A percentile compares a stretch with the other conserved stretches of the same genome.
phyloP scores from a whole-genome alignment of 2,329 filamentous ascomycete species.

The Pyrenochaeta sp. region DNA sequence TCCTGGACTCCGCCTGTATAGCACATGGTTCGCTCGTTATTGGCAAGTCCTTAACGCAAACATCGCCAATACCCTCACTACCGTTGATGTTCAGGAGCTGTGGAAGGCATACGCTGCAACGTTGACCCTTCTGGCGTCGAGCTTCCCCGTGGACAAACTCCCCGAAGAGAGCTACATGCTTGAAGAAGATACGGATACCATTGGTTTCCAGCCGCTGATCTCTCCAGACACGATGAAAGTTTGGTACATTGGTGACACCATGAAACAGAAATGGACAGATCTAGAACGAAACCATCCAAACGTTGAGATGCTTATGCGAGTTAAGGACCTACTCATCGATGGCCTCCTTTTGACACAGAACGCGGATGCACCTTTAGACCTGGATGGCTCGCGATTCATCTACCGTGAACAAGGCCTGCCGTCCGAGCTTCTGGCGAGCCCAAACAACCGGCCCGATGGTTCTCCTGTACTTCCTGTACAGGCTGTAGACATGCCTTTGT shows the following conservation, averaged over 20 bases:
- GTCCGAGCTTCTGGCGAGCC: constrained; percentile 59
- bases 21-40: constrained; percentile 70
- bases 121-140: constrained; percentile 66
- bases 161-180: constrained; percentile 68
- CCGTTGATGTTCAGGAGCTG: constrained; percentile 66
- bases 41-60: constrained; percentile 64
- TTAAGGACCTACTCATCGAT: constrained; percentile 69
- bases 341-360: constrained; percentile 66
- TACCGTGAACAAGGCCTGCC: constrained; percentile 63
- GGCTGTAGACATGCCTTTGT: constrained; percentile 51
- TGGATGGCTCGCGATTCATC: constrained; percentile 60
- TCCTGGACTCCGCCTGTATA: constrained; percentile 72
- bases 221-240: constrained; percentile 59
- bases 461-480: constrained; percentile 49
- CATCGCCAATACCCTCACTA: constrained; percentile 62
- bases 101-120: constrained; percentile 73
- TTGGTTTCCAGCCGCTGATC: constrained; percentile 70
- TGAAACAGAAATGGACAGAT: constrained; percentile 64
- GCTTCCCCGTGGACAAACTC: constrained; percentile 66
- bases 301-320: constrained; percentile 72
- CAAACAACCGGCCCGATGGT: constrained; percentile 49
- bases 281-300: constrained; percentile 65
- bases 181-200: constrained; percentile 72
- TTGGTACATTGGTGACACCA: constrained; percentile 58
- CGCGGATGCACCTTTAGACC: constrained; percentile 57